A percentile compares a stretch with the other conserved stretches of the same genome.
phyloP scores from a whole-genome alignment of 1,139 yeast species.

The Schizosaccharomyces versatilis region DNA sequence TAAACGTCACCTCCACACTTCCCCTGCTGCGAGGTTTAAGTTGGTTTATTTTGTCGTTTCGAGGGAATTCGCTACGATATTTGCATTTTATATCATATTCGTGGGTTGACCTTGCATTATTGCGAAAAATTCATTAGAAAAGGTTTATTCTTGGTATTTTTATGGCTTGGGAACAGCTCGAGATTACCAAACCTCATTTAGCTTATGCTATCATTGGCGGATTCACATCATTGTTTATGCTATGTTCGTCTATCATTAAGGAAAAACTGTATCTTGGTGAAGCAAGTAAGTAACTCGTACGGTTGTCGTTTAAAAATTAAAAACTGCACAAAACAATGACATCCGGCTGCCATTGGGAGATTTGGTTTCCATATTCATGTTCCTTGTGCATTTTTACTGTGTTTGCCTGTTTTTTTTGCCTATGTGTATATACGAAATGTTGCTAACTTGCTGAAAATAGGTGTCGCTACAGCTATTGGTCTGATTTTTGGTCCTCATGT shows the following conservation, averaged over 20 bases:
- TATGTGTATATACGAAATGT: neutral
- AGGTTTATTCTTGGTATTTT: neutral
- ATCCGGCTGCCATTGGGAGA: neutral
- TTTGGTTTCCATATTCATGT: neutral
- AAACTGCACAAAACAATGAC: neutral
- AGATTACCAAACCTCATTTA: slow-evolving; percentile 43
- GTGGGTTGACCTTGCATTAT: too few relatives aligned
- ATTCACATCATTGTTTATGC: slow-evolving; percentile 65
- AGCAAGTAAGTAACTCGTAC: slow-evolving; percentile 24
- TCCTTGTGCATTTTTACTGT: neutral
- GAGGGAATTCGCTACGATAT: too few relatives aligned
- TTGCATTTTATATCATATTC: too few relatives aligned
- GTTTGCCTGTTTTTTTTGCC: neutral
- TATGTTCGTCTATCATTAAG: slow-evolving; percentile 76
- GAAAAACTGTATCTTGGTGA: slow-evolving; percentile 83
- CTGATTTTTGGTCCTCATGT: slow-evolving; percentile 74
- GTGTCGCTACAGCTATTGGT: slow-evolving; percentile 81
- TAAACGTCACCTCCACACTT: too few relatives aligned
- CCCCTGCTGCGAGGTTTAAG: too few relatives aligned
- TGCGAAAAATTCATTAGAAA: too few relatives aligned
- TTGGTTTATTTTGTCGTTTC: too few relatives aligned
- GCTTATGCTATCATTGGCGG: slow-evolving; percentile 89
- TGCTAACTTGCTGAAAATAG: slow-evolving; percentile 5
- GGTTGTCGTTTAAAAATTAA: neutral
- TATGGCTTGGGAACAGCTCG: slow-evolving; percentile 33